Conservation (phyloP, 2,329 filamentous ascomycete species). For the Neonectria punicea region DNA sequence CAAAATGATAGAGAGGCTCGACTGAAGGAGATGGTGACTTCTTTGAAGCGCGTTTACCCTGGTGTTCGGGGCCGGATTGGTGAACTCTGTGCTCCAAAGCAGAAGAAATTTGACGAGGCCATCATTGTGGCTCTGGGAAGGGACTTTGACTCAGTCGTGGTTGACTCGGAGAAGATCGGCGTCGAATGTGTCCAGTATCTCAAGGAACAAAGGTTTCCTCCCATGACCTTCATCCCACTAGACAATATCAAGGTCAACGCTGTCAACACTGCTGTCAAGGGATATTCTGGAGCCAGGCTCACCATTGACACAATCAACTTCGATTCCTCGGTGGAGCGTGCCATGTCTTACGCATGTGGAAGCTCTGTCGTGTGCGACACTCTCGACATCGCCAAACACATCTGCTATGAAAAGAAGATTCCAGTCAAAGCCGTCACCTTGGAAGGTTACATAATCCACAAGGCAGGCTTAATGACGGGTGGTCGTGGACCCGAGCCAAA, state of each 20-base stretch:
- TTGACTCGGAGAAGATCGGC: constrained; percentile 94
- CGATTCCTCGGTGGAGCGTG: constrained; percentile 86
- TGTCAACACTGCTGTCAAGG: constrained; percentile 89
- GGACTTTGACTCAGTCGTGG: constrained; percentile 93
- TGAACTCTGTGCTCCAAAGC: constrained; percentile 93
- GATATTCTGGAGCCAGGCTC: constrained; percentile 84
- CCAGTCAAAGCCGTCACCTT: constrained; percentile 94
- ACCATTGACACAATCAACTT: constrained; percentile 98
- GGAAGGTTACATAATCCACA: constrained; percentile 96
- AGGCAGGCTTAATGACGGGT: constrained; percentile 96
- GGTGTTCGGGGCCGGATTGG: constrained; percentile 91
- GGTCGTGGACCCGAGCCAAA: constrained; percentile 83
- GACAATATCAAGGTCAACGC: constrained; percentile 97
- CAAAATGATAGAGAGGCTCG: constrained; percentile 85
- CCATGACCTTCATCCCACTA: constrained; percentile 93
- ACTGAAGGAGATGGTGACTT: constrained; percentile 84
- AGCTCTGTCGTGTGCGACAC: constrained; percentile 95
- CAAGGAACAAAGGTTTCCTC: constrained; percentile 86
- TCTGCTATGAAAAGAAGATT: constrained; percentile 86
- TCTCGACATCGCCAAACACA: constrained; percentile 84
- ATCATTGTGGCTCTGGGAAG: constrained; percentile 91
- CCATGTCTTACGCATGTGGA: constrained; percentile 94
- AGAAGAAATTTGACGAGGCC: constrained; percentile 95
- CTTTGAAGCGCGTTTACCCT: constrained; percentile 89
- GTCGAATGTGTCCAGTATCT: constrained; percentile 95